Evolutionary conservation across 176 grass and related monocot genomes (phyloP), one percentile per base, ranked within the genome.

Genomic region (Aechmea fasciata): DNA sequence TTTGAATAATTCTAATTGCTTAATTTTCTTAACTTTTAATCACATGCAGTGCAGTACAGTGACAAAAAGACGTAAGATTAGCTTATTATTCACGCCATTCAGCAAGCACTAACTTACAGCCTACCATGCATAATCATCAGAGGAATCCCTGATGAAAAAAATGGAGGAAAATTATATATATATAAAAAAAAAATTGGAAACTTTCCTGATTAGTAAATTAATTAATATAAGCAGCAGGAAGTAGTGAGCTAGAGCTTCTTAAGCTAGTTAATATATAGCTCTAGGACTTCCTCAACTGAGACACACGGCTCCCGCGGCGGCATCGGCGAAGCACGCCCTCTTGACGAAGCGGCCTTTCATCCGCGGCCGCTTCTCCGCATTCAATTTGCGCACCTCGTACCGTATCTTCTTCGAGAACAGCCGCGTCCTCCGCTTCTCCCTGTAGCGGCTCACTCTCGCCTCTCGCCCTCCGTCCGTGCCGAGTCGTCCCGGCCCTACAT

Each of bases 321-420:
- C 19, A 20, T 14, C 54, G 15, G 54, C 15, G 13, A 68, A 51
- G 1, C 20, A 50, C 13, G 82, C 17, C 47, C 89, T 83, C 82
- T 99, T 99, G 49, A 93, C 89, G 74, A 99, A 99, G 9, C 94
- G 87, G 49, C 94, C 94, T 74, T 99, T 99, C 84, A 99, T 99
- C 65, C 94, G 75, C 2, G 94, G 89, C 51, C 94, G 82, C 78
- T 99, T 99, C 89, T 99, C 89, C 1, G 94, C 94, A 71, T 99
- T 99, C 26, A 99, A 88, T 76, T 93, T 99, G 25, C 94, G 79
- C 82, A 99, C 94, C 82, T 99, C 89, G 77, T 99, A 99, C 67
- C 94, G 82, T 50, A 99, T 99, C 84, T 99, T 99, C 87, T 99
- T 99, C 2, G 94, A 81, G 77, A 93, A 99, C 75, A 99, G 82